Evolutionary conservation across 2,329 filamentous ascomycete species (phyloP).

Genomic region (Nannizziopsis barbatae): DNA sequence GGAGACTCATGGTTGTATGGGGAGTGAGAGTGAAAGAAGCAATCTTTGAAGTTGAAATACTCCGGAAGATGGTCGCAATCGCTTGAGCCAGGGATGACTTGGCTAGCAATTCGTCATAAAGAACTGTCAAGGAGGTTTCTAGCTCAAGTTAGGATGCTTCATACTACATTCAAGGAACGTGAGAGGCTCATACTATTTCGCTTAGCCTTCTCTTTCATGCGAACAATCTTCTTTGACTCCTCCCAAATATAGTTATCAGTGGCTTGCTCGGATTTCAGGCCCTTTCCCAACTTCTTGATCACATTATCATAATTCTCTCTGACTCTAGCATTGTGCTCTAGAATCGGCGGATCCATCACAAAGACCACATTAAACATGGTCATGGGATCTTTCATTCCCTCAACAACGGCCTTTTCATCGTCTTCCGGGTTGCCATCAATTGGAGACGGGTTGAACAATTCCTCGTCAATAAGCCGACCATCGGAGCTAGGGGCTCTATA

Average conservation of each 20-base stretch:
- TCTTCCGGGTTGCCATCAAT: slow-evolving; percentile 3
- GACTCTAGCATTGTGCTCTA: slow-evolving; percentile 61
- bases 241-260: slow-evolving; percentile 83
- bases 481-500: not conserved
- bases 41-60: slow-evolving; percentile 74
- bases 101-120: slow-evolving; percentile 39
- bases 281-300: slow-evolving; percentile 83
- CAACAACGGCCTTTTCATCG: not conserved
- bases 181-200: slow-evolving; percentile 39
- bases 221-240: slow-evolving; percentile 72
- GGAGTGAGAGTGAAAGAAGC: slow-evolving; percentile 68
- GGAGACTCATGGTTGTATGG: slow-evolving; percentile 49
- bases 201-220: slow-evolving; percentile 68
- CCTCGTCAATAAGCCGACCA: not conserved
- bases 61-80: slow-evolving; percentile 69
- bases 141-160: not conserved
- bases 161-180: not conserved
- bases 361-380: slow-evolving; percentile 98
- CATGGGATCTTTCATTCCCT: slow-evolving; percentile 51
- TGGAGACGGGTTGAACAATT: not conserved
- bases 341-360: slow-evolving; percentile 65
- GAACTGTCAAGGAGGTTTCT: slow-evolving; percentile 28
- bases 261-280: slow-evolving; percentile 84
- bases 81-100: slow-evolving; percentile 70
- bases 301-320: slow-evolving; percentile 81